Conservation (phyloP, 495 filamentous ascomycete species). For the Hypoxylon subgilvum region DNA sequence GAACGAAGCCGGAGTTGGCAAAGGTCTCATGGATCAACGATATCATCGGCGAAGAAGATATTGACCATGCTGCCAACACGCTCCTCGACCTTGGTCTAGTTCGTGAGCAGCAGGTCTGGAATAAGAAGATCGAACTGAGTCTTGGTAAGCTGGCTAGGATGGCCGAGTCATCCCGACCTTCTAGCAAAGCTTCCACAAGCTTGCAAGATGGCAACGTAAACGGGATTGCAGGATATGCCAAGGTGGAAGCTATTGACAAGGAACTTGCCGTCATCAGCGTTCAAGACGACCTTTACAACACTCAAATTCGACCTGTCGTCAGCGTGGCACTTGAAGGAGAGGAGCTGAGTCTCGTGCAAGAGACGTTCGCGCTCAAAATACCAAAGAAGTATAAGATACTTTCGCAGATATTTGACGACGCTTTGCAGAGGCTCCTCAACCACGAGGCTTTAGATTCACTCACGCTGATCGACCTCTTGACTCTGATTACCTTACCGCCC, state of each 20-base stretch:
- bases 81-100: constrained; percentile 68
- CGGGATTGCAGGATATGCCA: constrained; percentile 41
- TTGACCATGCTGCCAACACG: constrained; percentile 68
- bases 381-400: constrained; percentile 68
- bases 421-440: constrained; percentile 68
- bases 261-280: constrained; percentile 69
- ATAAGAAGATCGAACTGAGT: constrained; percentile 87
- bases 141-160: constrained; percentile 81
- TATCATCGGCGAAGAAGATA: constrained; percentile 73
- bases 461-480: constrained; percentile 80
- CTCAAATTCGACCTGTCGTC: constrained; percentile 59
- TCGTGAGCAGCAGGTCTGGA: constrained; percentile 79
- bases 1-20: constrained; percentile 67
- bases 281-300: constrained; percentile 72
- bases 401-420: constrained; percentile 65
- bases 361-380: constrained; percentile 64
- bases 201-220: constrained; percentile 34
- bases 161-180: constrained; percentile 55
- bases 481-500: constrained; percentile 63
- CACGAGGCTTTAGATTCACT: constrained; percentile 70
- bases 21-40: constrained; percentile 96
- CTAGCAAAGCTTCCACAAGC: constrained; percentile 42
- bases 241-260: constrained; percentile 59
- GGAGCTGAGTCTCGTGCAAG: constrained; percentile 73
- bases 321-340: constrained; percentile 77